phyloP scores from a whole-genome alignment of 495 filamentous ascomycete genomes.

The Chaetomidium leptoderma region DNA sequence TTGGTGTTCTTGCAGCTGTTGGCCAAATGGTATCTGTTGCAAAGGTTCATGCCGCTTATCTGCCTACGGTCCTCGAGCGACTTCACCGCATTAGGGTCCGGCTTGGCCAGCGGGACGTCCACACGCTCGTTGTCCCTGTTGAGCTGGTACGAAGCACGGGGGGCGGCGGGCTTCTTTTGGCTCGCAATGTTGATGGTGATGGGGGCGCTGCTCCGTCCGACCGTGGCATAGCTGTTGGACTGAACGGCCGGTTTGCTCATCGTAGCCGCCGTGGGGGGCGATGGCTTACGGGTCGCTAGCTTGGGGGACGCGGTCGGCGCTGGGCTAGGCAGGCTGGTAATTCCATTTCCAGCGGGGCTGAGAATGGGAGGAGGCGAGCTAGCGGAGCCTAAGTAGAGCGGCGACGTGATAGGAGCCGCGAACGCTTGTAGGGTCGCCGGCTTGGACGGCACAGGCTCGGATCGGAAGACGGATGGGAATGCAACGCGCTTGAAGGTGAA shows the following conservation, averaged over 20 bases:
- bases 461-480: slow-evolving; percentile 36
- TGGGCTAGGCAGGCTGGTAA: not conserved
- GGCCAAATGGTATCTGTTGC: slow-evolving; percentile 36
- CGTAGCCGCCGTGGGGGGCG: not conserved
- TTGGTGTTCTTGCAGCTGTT: slow-evolving; percentile 26
- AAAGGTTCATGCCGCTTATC: slow-evolving; percentile 30
- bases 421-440: not conserved
- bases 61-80: slow-evolving; percentile 24
- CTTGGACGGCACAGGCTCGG: slow-evolving; percentile 25
- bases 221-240: slow-evolving; percentile 20
- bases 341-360: not conserved
- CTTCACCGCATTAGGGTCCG: slow-evolving; percentile 19
- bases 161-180: slow-evolving; percentile 10
- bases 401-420: not conserved
- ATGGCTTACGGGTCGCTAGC: not conserved
- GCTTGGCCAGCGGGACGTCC: slow-evolving; percentile 31
- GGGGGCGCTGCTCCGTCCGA: slow-evolving; percentile 15
- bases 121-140: slow-evolving; percentile 34
- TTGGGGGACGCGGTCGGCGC: not conserved
- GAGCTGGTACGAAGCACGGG: slow-evolving; percentile 25
- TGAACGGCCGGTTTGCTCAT: slow-evolving; percentile 3
- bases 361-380: not conserved
- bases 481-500: slow-evolving; percentile 27
- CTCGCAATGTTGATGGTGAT: slow-evolving; percentile 26
- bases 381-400: not conserved